These are phyloP conservation scores for Carpinus fangiana DNA, from an alignment of 306 rosid genomes.

Conservation along the genomic window DNA sequence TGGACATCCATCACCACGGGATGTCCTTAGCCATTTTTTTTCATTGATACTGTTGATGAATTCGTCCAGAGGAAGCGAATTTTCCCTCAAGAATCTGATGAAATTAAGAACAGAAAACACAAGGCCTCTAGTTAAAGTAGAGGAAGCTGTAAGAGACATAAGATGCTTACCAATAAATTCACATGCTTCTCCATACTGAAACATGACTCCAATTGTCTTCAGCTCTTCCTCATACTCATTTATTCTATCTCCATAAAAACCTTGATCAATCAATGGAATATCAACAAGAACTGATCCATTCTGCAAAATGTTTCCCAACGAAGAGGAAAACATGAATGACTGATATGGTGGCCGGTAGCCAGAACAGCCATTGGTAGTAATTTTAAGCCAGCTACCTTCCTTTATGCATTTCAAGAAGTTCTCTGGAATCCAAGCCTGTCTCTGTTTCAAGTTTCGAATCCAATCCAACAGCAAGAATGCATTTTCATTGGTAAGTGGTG, in stretches of 20 bases:
- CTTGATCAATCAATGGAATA: conserved; percentile 61
- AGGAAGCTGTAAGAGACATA: conserved; percentile 50
- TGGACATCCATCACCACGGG: conserved; percentile 54
- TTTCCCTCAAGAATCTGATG: conserved; percentile 45
- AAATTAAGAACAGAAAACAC: conserved; percentile 53
- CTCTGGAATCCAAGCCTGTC: conserved; percentile 20
- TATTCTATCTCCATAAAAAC: conserved; percentile 50
- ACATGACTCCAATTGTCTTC: conserved; percentile 66
- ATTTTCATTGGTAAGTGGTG: conserved; percentile 58
- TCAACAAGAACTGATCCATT: conserved; percentile 59
- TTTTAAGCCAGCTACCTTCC: conserved; percentile 68
- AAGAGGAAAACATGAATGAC: conserved; percentile 53
- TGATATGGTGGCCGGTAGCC: conserved; percentile 54
- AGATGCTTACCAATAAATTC: conserved; percentile 58
- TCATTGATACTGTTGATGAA: conserved; percentile 45
- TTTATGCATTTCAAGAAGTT: conserved; percentile 50
- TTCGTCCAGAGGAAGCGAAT: conserved; percentile 15
- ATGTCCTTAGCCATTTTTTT: conserved; percentile 59
- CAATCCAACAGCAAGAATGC: conserved; percentile 64
- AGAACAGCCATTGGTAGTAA: conserved; percentile 37
- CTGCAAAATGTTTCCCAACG: conserved; percentile 54
- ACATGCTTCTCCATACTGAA: conserved; percentile 62
- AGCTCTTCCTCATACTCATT: conserved; percentile 54
- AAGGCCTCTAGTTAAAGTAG: conserved; percentile 35
- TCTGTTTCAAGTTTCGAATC: conserved; percentile 38